Conservation (phyloP, 2,329 filamentous ascomycete species). For the Neophaeococcomyces mojaviensis region DNA sequence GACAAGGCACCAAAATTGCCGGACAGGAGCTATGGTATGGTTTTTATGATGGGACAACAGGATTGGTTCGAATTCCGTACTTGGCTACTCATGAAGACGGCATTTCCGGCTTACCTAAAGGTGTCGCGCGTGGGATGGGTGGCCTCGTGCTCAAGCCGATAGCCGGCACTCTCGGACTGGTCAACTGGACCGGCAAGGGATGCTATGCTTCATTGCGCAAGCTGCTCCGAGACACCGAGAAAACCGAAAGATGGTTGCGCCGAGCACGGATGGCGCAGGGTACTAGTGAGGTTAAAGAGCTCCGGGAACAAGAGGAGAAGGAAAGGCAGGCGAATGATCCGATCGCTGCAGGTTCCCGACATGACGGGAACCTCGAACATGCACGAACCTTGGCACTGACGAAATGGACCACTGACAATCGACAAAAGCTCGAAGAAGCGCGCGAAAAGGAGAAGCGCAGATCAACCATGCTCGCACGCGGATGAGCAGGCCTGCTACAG, state of each 20-base stretch:
- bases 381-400: slow-evolving; percentile 16
- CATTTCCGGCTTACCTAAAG: slow-evolving; percentile 34
- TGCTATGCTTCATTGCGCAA: slow-evolving; percentile 36
- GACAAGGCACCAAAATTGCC: slow-evolving; percentile 37
- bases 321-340: neutral
- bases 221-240: slow-evolving; percentile 26
- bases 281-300: slow-evolving; percentile 12
- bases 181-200: slow-evolving; percentile 37
- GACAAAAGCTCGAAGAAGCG: slow-evolving; percentile 12
- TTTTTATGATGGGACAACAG: slow-evolving; percentile 38
- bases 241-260: slow-evolving; percentile 33
- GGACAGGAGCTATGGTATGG: slow-evolving; percentile 40
- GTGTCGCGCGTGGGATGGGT: slow-evolving; percentile 39
- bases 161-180: slow-evolving; percentile 35
- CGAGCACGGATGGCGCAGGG: slow-evolving; percentile 22
- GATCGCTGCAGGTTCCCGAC: neutral
- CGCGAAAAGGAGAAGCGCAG: slow-evolving; percentile 12
- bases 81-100: slow-evolving; percentile 36
- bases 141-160: slow-evolving; percentile 41
- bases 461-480: neutral
- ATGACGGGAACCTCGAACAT: slow-evolving; percentile 9
- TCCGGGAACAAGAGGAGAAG: slow-evolving; percentile 8
- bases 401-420: slow-evolving; percentile 15
- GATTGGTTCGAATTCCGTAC: slow-evolving; percentile 38
- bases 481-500: neutral